Conservation (phyloP, 148 eudicot genomes). For the Vaccinium myrtillus region DNA sequence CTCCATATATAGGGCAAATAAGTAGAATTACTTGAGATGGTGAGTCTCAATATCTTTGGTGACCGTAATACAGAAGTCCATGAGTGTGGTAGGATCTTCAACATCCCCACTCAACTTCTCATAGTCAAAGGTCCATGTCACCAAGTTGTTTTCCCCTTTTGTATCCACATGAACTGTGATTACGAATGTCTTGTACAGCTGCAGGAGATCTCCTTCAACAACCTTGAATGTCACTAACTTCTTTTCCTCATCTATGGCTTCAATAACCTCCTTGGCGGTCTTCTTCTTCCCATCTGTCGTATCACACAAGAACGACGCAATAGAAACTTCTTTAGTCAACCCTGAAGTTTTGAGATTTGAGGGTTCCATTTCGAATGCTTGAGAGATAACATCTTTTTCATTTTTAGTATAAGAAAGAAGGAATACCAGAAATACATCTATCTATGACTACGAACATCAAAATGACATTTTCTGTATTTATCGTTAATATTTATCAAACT, state of each 20-base stretch:
- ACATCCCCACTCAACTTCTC: conserved; percentile 23
- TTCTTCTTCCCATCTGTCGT: conserved; percentile 19
- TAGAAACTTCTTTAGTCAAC: background rate
- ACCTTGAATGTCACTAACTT: conserved; percentile 19
- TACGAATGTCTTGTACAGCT: conserved; percentile 7
- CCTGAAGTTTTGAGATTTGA: background rate
- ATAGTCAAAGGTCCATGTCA: conserved; percentile 31
- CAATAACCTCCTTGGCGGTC: conserved; percentile 7
- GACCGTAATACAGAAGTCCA: background rate
- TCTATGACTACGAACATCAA: background rate
- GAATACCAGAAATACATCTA: background rate
- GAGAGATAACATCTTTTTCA: background rate
- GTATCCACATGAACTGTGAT: conserved; percentile 14
- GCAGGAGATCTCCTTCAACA: conserved; percentile 24
- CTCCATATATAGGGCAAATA: background rate
- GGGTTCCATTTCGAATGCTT: background rate
- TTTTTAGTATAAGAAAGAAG: background rate
- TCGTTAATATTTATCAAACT: background rate
- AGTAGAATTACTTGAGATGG: conserved; percentile 8
- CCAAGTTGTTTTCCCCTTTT: conserved; percentile 16
- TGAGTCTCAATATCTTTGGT: conserved; percentile 22
- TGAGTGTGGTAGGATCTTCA: conserved; percentile 10
- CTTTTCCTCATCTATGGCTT: conserved; percentile 26
- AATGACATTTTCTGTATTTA: no score
- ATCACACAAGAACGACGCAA: background rate